Evolutionary conservation across 176 grass and related monocot genomes (phyloP).

Genomic region (Typha latifolia): DNA sequence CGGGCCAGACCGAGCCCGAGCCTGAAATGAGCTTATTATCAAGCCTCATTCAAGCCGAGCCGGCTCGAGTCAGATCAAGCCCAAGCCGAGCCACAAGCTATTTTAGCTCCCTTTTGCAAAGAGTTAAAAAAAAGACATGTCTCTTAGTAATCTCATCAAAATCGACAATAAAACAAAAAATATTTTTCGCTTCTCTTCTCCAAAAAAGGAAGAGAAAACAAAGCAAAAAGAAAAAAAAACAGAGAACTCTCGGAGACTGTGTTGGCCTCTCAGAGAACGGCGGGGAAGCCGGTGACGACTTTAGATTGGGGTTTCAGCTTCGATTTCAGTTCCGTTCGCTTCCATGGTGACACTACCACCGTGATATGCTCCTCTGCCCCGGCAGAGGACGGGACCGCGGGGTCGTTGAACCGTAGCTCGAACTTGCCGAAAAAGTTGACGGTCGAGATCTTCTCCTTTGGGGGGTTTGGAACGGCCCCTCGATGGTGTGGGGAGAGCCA

Average conservation of each 20-base stretch:
- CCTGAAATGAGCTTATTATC: too few relatives aligned
- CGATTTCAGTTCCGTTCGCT: constrained; percentile 32
- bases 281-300: constrained; percentile 61
- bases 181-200: constrained; percentile 16
- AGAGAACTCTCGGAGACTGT: neutral
- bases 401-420: constrained; percentile 20
- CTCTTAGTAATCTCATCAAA: neutral
- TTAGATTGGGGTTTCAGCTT: constrained; percentile 7
- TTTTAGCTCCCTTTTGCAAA: too few relatives aligned
- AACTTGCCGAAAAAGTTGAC: constrained; percentile 42
- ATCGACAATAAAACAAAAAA: constrained; percentile 1
- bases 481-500: constrained; percentile 5
- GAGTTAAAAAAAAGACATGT: neutral
- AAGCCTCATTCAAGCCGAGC: too few relatives aligned
- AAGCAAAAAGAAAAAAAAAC: constrained; percentile 38
- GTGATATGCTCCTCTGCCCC: constrained; percentile 21
- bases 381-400: neutral
- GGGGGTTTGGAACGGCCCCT: neutral
- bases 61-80: too few relatives aligned
- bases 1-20: too few relatives aligned
- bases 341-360: constrained; percentile 45
- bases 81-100: too few relatives aligned
- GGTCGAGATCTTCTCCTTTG: constrained; percentile 19
- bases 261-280: constrained; percentile 49
- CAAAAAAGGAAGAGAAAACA: constrained; percentile 11